Conservation (phyloP, 2,329 filamentous ascomycete species). For the Alternaria triticimaculans region DNA sequence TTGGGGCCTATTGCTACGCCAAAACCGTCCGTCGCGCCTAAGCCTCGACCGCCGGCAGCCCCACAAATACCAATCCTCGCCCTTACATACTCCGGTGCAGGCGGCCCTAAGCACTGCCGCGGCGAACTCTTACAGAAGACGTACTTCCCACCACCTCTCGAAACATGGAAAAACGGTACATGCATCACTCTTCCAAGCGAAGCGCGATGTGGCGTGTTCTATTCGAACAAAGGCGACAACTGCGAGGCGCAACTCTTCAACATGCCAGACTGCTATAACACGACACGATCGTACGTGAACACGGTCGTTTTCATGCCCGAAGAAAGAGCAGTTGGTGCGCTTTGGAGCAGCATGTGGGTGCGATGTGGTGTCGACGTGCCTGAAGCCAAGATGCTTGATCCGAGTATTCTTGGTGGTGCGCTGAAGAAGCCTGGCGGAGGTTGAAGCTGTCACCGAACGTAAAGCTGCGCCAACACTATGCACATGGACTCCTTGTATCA, state of each 20-base stretch:
- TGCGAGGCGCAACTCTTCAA: constrained; percentile 47
- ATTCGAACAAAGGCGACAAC: constrained; percentile 41
- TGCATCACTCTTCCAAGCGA: constrained; percentile 41
- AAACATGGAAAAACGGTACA: constrained; percentile 37
- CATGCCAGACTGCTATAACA: constrained; percentile 37
- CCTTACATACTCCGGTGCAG: constrained; percentile 40
- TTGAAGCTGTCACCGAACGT: constrained; percentile 1
- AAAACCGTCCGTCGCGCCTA: constrained; percentile 11
- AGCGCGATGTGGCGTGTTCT: constrained; percentile 45
- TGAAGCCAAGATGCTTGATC: constrained; percentile 39
- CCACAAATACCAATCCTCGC: constrained; percentile 40
- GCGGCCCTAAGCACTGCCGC: constrained; percentile 46
- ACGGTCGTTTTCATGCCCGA: constrained; percentile 48
- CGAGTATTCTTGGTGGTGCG: constrained; percentile 34
- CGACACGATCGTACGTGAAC: constrained; percentile 37
- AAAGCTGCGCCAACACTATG: background rate
- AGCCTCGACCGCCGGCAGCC: constrained; percentile 15
- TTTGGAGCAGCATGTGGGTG: constrained; percentile 46
- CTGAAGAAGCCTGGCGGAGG: constrained; percentile 35
- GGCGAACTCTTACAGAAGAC: constrained; percentile 38
- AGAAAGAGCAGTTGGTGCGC: constrained; percentile 38
- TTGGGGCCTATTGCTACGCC: constrained; percentile 29
- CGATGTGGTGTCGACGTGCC: constrained; percentile 41
- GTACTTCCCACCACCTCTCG: constrained; percentile 30
- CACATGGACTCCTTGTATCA: background rate